These are phyloP conservation scores for Talaromyces verruculosus DNA, from an alignment of 2,329 filamentous ascomycete genomes.

Conservation along the genomic window DNA sequence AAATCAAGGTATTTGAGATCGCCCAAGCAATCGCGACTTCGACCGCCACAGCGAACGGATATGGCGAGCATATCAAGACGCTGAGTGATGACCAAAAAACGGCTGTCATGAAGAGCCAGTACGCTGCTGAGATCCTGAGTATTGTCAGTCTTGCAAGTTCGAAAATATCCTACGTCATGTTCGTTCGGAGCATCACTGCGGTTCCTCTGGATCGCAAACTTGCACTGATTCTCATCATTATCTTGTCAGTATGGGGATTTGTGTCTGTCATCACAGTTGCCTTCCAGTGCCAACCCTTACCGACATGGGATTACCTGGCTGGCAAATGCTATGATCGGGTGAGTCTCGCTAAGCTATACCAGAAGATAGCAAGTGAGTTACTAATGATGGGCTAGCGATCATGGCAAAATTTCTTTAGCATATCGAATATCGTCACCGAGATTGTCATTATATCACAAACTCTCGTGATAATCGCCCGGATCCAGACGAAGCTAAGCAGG, in stretches of 20 bases:
- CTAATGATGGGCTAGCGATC: conserved; percentile 20
- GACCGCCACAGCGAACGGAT: conserved; percentile 27
- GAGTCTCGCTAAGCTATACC: background rate
- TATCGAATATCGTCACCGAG: conserved; percentile 30
- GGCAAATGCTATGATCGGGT: conserved; percentile 28
- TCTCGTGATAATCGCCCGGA: conserved; percentile 26
- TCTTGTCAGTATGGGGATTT: conserved; percentile 25
- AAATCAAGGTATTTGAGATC: conserved; percentile 20
- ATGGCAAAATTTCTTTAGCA: conserved; percentile 30
- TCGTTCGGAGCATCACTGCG: conserved; percentile 28
- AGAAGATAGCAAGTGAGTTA: background rate
- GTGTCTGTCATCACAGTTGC: conserved; percentile 23
- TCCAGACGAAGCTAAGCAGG: conserved; percentile 26
- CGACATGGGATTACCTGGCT: conserved; percentile 27
- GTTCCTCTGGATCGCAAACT: conserved; percentile 25
- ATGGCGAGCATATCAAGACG: conserved; percentile 25
- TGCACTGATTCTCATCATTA: conserved; percentile 22
- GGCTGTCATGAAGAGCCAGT: conserved; percentile 29
- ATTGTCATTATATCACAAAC: conserved; percentile 28
- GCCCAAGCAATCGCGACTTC: conserved; percentile 28
- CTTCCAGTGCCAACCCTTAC: conserved; percentile 26
- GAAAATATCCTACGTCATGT: conserved; percentile 29
- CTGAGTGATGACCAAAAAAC: conserved; percentile 20
- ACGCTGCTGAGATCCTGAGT: conserved; percentile 28
- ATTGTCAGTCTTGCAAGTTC: conserved; percentile 27